Percentiles rank a stretch among this genome's conserved stretches.
These are phyloP conservation scores for Avena eriantha DNA, from an alignment of 176 grass and related monocot species.

Conservation along the genomic window DNA sequence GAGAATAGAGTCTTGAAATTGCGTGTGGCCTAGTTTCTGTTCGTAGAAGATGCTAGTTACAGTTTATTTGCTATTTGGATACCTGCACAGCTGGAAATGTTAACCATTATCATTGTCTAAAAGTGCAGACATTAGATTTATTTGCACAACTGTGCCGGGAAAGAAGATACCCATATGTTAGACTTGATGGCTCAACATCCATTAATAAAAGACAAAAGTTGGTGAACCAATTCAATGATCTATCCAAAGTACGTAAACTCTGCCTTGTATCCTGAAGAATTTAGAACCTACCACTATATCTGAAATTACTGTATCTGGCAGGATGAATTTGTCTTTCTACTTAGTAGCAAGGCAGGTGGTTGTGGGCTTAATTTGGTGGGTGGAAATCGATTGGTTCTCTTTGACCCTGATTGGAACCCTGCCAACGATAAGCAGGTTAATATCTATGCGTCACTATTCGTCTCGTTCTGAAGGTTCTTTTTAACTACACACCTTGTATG, in stretches of 20 bases:
- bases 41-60: conserved; percentile 9
- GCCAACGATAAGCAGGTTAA: conserved; percentile 98
- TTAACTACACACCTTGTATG: conserved; percentile 2
- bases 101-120: conserved; percentile 35
- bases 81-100: conserved; percentile 29
- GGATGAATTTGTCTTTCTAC: conserved; percentile 94
- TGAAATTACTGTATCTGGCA: conserved; percentile 49
- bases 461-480: conserved; percentile 35
- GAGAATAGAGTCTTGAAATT: conserved; percentile 6
- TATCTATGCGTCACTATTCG: conserved; percentile 29
- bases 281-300: conserved; percentile 39
- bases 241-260: conserved; percentile 67
- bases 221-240: conserved; percentile 93
- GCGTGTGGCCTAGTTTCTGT: conserved; percentile 29
- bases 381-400: conserved; percentile 95
- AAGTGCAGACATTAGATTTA: conserved; percentile 83
- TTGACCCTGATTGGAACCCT: conserved; percentile 99
- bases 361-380: conserved; percentile 99
- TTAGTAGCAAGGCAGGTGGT: conserved; percentile 97
- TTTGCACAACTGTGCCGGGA: conserved; percentile 98
- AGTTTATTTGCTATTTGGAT: conserved; percentile 31
- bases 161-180: conserved; percentile 89
- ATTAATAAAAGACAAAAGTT: conserved; percentile 97
- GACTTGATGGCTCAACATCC: conserved; percentile 94
- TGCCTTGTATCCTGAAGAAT: conserved; percentile 27